A percentile compares a stretch with the other conserved stretches of the same genome.
These are phyloP conservation scores for Solanum chilense DNA, from an alignment of 257 asterid species.

Conservation along the genomic window DNA sequence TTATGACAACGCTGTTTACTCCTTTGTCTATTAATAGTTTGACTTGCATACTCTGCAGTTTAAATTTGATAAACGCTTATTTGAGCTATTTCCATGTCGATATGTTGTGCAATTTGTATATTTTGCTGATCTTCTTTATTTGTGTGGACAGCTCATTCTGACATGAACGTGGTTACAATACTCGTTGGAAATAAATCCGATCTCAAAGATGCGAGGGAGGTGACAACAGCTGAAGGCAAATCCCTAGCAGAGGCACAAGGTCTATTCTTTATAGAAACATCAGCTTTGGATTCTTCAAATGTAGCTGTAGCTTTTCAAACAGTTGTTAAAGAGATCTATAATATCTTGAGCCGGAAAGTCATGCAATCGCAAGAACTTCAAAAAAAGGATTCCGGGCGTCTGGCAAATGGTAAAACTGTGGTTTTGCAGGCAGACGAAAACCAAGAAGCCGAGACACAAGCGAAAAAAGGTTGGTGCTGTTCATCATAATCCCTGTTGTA, in stretches of 20 bases:
- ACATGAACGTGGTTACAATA: slow-evolving; percentile 91
- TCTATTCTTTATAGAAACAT: slow-evolving; percentile 84
- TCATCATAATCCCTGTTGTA: slow-evolving; percentile 25
- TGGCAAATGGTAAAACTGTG: slow-evolving; percentile 57
- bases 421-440: slow-evolving; percentile 56
- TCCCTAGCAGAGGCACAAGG: slow-evolving; percentile 75
- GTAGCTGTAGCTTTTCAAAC: slow-evolving; percentile 70
- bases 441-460: slow-evolving; percentile 24
- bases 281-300: slow-evolving; percentile 88
- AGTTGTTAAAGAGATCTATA: slow-evolving; percentile 72
- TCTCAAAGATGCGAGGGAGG: slow-evolving; percentile 87
- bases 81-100: neutral
- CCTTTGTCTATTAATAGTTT: neutral
- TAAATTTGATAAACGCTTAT: neutral
- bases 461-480: slow-evolving; percentile 54
- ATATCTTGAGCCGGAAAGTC: slow-evolving; percentile 79
- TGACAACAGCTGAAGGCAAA: slow-evolving; percentile 78
- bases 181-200: slow-evolving; percentile 91
- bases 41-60: neutral
- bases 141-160: slow-evolving; percentile 73
- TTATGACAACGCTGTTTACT: neutral
- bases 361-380: slow-evolving; percentile 90
- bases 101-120: neutral
- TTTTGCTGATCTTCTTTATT: neutral
- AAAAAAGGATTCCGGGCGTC: slow-evolving; percentile 39